phyloP scores from a whole-genome alignment of 1,284 basidiomycete genomes.

The Apiotrichum laibachii region DNA sequence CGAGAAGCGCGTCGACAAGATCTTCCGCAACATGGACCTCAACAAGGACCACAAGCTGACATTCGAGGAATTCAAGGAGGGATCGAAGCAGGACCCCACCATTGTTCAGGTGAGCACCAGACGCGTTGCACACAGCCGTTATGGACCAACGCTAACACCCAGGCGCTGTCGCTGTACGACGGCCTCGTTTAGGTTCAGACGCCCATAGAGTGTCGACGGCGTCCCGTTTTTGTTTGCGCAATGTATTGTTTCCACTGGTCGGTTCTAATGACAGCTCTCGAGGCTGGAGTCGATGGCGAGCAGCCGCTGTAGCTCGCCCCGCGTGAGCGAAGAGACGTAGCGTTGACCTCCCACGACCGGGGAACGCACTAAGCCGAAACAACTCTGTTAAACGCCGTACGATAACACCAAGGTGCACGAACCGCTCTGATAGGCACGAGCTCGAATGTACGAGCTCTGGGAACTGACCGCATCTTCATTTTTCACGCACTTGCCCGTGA shows the following conservation, averaged over 20 bases:
- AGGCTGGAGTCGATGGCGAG: neutral
- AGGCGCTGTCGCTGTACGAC: conserved; percentile 56
- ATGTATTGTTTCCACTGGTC: conserved; percentile 6
- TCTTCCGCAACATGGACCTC: conserved; percentile 88
- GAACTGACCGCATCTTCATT: too few relatives aligned
- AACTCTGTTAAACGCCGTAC: too few relatives aligned
- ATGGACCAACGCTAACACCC: conserved; percentile 3
- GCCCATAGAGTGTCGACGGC: neutral
- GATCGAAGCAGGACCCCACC: conserved; percentile 94
- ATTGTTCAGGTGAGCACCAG: conserved; percentile 80
- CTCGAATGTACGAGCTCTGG: too few relatives aligned
- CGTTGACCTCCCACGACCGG: too few relatives aligned
- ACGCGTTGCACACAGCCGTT: too few relatives aligned
- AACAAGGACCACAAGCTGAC: conserved; percentile 85
- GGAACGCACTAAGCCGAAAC: too few relatives aligned
- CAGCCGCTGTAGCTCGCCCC: too few relatives aligned
- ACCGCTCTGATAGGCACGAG: too few relatives aligned
- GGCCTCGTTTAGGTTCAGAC: conserved; percentile 52
- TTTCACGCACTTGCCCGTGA: too few relatives aligned
- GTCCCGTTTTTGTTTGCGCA: neutral
- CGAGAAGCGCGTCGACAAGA: conserved; percentile 98
- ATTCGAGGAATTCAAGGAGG: conserved; percentile 94
- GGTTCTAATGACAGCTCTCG: neutral
- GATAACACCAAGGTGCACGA: too few relatives aligned
- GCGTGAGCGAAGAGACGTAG: too few relatives aligned